These are phyloP conservation scores for Populus ilicifolia DNA, from an alignment of 345 rosid species.

Conservation along the genomic window DNA sequence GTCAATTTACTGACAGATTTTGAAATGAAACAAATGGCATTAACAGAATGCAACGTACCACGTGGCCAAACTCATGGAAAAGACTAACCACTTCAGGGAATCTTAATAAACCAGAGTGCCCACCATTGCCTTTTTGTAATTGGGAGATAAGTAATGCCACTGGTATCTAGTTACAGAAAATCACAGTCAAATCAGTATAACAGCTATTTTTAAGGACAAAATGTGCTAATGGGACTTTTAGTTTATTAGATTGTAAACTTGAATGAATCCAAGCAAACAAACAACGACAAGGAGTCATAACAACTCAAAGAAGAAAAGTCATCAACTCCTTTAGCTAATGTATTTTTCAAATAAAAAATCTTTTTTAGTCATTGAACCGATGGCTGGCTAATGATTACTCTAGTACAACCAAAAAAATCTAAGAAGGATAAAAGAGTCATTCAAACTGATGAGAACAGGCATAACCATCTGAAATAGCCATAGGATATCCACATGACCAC, in stretches of 20 bases:
- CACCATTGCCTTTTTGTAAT: constrained; percentile 45
- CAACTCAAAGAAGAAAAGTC: too few relatives aligned
- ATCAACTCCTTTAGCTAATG: not conserved
- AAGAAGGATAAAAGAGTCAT: not conserved
- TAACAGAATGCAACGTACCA: constrained; percentile 53
- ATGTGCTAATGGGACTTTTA: constrained; percentile 2
- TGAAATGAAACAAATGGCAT: constrained; percentile 11
- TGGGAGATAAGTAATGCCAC: constrained; percentile 75
- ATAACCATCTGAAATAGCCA: not conserved
- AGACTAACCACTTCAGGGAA: constrained; percentile 86
- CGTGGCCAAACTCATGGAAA: constrained; percentile 96
- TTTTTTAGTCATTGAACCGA: not conserved
- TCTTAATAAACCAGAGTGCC: constrained; percentile 53
- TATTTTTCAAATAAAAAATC: not conserved
- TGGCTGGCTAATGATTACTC: not conserved
- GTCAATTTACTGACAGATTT: not conserved
- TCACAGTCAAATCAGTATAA: not conserved
- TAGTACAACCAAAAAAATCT: not conserved
- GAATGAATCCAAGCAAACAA: too few relatives aligned
- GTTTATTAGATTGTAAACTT: not conserved
- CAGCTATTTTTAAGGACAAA: not conserved
- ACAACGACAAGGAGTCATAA: too few relatives aligned
- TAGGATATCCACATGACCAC: not conserved
- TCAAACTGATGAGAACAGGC: not conserved
- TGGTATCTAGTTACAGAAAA: constrained; percentile 50